phyloP scores from a whole-genome alignment of 2,329 filamentous ascomycete genomes.

The Fusarium falciforme region DNA sequence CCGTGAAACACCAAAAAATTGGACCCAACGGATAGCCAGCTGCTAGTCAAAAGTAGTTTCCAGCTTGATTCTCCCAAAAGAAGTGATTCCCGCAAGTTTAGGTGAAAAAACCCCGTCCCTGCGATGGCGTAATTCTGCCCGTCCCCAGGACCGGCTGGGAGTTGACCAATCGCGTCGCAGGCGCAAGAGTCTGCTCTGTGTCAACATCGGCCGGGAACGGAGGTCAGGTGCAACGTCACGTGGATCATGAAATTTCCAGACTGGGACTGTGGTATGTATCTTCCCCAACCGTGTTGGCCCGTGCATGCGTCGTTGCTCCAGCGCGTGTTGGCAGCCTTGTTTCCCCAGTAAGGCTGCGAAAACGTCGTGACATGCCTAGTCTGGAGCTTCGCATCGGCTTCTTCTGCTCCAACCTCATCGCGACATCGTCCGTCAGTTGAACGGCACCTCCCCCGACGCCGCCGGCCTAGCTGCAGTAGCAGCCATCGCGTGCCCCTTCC shows the following conservation, averaged over 20 bases:
- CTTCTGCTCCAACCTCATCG: constrained; percentile 36
- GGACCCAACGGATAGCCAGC: constrained; percentile 23
- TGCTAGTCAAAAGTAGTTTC: constrained; percentile 21
- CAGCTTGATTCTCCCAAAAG: constrained; percentile 23
- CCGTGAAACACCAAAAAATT: constrained; percentile 21
- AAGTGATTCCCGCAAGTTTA: constrained; percentile 35
- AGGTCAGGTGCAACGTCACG: constrained; percentile 29
- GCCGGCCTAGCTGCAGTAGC: constrained; percentile 1
- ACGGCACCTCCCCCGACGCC: constrained; percentile 20
- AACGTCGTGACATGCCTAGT: constrained; percentile 37
- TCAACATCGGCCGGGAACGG: constrained; percentile 36
- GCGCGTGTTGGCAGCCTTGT: constrained; percentile 39
- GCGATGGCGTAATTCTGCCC: constrained; percentile 45
- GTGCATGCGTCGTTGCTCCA: constrained; percentile 31
- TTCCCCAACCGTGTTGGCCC: constrained; percentile 21
- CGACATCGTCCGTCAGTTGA: constrained; percentile 32
- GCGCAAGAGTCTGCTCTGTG: constrained; percentile 17
- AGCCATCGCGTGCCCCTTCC: constrained; percentile 4
- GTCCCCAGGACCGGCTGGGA: constrained; percentile 30
- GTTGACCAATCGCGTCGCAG: constrained; percentile 40
- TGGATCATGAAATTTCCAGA: neutral
- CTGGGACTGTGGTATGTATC: constrained; percentile 13
- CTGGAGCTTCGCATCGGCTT: constrained; percentile 35
- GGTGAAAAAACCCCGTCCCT: constrained; percentile 33
- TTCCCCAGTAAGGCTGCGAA: constrained; percentile 43